phyloP scores from a whole-genome alignment of 2,329 filamentous ascomycete species.

The Aaosphaeria arxii region DNA sequence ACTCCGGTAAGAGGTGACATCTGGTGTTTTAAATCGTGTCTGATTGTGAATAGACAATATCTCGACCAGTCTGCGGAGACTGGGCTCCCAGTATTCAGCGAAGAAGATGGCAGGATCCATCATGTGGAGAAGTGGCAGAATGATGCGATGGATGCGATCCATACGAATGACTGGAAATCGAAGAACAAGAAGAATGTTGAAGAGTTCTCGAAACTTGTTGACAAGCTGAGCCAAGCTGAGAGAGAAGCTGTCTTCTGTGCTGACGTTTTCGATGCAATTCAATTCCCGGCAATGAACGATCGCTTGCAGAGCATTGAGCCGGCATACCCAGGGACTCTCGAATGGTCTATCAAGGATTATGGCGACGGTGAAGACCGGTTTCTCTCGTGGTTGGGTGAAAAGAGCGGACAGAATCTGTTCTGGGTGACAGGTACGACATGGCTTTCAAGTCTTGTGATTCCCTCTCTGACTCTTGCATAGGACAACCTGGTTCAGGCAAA shows the following conservation, averaged over 20 bases:
- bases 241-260: slow-evolving; percentile 20
- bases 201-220: slow-evolving; percentile 23
- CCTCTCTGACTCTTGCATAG: slow-evolving; percentile 2
- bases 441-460: not conserved
- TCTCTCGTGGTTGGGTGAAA: slow-evolving; percentile 24
- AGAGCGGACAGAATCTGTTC: slow-evolving; percentile 23
- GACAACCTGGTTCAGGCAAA: slow-evolving; percentile 47
- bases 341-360: not conserved
- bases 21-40: not conserved
- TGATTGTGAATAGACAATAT: slow-evolving; percentile 14
- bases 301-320: slow-evolving; percentile 2
- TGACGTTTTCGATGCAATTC: slow-evolving; percentile 17
- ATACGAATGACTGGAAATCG: slow-evolving; percentile 22
- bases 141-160: slow-evolving; percentile 20
- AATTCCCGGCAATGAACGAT: slow-evolving; percentile 22
- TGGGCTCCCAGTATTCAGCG: slow-evolving; percentile 18
- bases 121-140: slow-evolving; percentile 27
- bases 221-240: slow-evolving; percentile 15
- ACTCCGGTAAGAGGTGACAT: slow-evolving; percentile 13
- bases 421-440: slow-evolving; percentile 25
- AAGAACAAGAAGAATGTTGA: slow-evolving; percentile 28
- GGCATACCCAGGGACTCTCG: not conserved
- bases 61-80: slow-evolving; percentile 27
- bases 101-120: slow-evolving; percentile 12
- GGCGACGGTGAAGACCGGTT: slow-evolving; percentile 7